Evolutionary conservation across 2,329 filamentous ascomycete species (phyloP).

Genomic region (Penicillium expansum): DNA sequence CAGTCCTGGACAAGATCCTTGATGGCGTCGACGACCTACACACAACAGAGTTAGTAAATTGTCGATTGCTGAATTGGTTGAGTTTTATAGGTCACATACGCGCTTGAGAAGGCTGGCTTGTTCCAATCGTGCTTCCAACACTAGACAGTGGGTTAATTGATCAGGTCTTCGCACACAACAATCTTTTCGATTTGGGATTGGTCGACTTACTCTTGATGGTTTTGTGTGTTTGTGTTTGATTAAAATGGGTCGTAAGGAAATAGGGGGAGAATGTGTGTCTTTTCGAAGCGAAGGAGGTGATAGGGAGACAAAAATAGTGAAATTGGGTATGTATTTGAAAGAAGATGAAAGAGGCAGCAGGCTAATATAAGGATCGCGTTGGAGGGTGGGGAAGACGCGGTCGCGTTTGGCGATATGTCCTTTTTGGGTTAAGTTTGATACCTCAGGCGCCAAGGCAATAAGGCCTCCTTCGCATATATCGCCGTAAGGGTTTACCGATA

Average conservation of each 20-base stretch:
- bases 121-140: conserved; percentile 97
- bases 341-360: conserved; percentile 20
- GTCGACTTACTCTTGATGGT: conserved; percentile 32
- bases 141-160: conserved; percentile 34
- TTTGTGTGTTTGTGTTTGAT: conserved; percentile 8
- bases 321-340: conserved; percentile 11
- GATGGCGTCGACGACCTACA: conserved; percentile 93
- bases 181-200: conserved; percentile 7
- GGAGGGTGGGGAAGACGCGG: conserved; percentile 32
- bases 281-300: not conserved
- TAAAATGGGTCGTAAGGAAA: conserved; percentile 5
- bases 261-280: not conserved
- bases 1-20: conserved; percentile 99
- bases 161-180: conserved; percentile 12
- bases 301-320: not conserved
- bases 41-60: conserved; percentile 7
- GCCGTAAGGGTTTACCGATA: not conserved
- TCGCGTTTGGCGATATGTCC: conserved; percentile 34
- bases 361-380: conserved; percentile 29
- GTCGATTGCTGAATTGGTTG: not conserved
- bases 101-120: conserved; percentile 94
- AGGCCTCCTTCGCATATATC: not conserved
- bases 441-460: conserved; percentile 20
- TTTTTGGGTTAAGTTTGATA: conserved; percentile 20
- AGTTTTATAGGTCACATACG: conserved; percentile 51